Conservation (phyloP, 768 basidiomycete species). For the Ephemerocybe angulata region DNA sequence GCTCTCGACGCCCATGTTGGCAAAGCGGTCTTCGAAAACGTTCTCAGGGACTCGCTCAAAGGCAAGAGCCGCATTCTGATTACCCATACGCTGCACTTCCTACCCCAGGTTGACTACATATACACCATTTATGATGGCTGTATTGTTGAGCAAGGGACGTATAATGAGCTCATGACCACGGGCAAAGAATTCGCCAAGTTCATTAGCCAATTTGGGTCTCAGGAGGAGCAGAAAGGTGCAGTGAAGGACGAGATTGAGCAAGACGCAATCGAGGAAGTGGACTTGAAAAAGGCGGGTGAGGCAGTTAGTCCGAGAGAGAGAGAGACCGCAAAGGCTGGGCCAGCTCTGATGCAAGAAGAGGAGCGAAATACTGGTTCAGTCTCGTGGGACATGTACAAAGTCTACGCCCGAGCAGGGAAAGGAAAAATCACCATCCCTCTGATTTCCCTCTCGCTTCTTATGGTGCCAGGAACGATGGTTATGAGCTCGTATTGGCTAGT, state of each 20-base stretch:
- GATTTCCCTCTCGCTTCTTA: conserved; percentile 52
- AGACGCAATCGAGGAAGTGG: conserved; percentile 30
- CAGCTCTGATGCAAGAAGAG: conserved; percentile 75
- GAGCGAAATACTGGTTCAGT: conserved; percentile 79
- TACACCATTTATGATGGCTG: conserved; percentile 72
- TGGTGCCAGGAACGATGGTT: conserved; percentile 68
- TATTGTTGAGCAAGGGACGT: too few species aligned
- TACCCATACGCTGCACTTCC: conserved; percentile 88
- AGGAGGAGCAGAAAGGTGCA: too few species aligned
- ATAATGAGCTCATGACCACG: conserved; percentile 60
- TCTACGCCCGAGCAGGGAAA: conserved; percentile 68
- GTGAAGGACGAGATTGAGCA: conserved; percentile 44
- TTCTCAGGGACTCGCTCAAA: conserved; percentile 57
- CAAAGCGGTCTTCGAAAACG: conserved; percentile 81
- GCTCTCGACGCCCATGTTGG: conserved; percentile 93
- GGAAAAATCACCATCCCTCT: conserved; percentile 66
- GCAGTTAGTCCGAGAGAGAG: conserved; percentile 28
- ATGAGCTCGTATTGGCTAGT: conserved; percentile 81
- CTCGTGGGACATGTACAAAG: conserved; percentile 46
- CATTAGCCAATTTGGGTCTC: conserved; percentile 72
- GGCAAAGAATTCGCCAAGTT: conserved; percentile 71
- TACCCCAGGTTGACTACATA: conserved; percentile 85
- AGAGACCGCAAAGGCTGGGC: conserved; percentile 38
- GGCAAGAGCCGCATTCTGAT: conserved; percentile 85
- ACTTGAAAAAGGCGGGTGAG: conserved; percentile 28